phyloP scores from a whole-genome alignment of 768 basidiomycete genomes.

The Kwoniella botswanensis region DNA sequence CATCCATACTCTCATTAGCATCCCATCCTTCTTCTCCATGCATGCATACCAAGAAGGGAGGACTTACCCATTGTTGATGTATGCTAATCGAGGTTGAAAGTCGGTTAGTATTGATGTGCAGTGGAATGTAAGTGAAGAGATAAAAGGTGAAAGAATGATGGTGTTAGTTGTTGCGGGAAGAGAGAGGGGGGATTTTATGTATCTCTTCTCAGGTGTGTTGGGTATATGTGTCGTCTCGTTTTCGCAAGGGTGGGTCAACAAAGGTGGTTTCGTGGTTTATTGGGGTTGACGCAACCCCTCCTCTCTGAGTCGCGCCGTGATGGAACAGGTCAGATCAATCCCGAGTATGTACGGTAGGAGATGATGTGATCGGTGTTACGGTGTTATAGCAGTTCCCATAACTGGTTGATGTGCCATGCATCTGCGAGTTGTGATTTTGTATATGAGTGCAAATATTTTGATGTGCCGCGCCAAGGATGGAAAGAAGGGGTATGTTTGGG shows the following conservation, averaged over 20 bases:
- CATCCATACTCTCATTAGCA: slow-evolving; percentile 19
- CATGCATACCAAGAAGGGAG: slow-evolving; percentile 15
- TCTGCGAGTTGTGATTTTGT: slow-evolving; percentile 1
- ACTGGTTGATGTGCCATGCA: neutral
- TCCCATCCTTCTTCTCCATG: slow-evolving; percentile 6
- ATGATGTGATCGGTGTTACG: slow-evolving; percentile 10
- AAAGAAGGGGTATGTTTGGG: neutral
- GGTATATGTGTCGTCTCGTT: slow-evolving; percentile 22
- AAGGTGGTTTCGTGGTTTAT: neutral
- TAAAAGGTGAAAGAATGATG: slow-evolving; percentile 1
- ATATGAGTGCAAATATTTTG: neutral
- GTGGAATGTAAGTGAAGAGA: slow-evolving; percentile 6
- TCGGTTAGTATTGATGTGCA: slow-evolving; percentile 8
- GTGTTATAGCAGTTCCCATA: neutral
- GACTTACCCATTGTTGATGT: slow-evolving; percentile 45
- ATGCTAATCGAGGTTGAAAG: slow-evolving; percentile 3
- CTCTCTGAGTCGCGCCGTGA: neutral
- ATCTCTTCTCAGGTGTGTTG: neutral
- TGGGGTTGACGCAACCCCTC: slow-evolving; percentile 14
- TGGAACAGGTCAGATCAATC: neutral
- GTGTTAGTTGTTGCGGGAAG: neutral
- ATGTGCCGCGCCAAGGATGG: slow-evolving; percentile 14
- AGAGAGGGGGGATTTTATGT: slow-evolving; percentile 3
- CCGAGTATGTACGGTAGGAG: neutral
- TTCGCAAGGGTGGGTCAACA: slow-evolving; percentile 10